Evolutionary conservation across 1,284 basidiomycete genomes (phyloP), one percentile per base, ranked within the genome.

Genomic region (Pulveroboletus sp.): DNA sequence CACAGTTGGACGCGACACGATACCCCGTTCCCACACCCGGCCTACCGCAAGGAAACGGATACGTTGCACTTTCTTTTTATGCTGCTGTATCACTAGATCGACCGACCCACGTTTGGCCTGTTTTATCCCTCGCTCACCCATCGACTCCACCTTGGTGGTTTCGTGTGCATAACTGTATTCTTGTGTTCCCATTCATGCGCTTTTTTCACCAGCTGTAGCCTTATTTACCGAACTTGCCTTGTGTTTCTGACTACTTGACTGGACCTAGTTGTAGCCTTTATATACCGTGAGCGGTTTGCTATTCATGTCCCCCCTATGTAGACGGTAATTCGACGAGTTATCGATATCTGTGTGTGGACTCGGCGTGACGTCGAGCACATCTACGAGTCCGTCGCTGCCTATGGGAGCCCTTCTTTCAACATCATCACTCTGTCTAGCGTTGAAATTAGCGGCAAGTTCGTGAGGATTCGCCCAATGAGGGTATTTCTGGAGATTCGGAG

Each of bases 1-100:
- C 17, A 60, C 14, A 11, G 26, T 15, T 26, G n/a, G 18, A 26
- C 22, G 40, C n/a, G 46, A 43, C 24, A 42, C 26, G 33, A 62
- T 62, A 59, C 58, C 55, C 53, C 14, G 29, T 8, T 7, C 18
- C 26, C 26, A 28, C 10, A 38, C 35, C 29, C 44, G 31, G 52
- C 25, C 33, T 18, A 18, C 25, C 31, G 18, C 5, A 33, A 36
- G 12, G 38, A 33, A 31, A 36, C 31, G 42, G 25, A 45, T 29
- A 26, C 2, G 24, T 33, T n/a, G 18, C 36, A 17, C 26, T 39
- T 9, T 60, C 10, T 45, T 11, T 46, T 29, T 33, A 51, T 49
- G 8, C 33, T 22, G 22, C 26, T 60, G 59, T 63, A 63, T 60
- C 59, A 31, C 9, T 60, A 62, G 44, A 48, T 20, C 10, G 35